A percentile compares a stretch with the other conserved stretches of the same genome.
Evolutionary conservation across 75 land plant species (phyloP).

Genomic region (Pinus tabuliformis): DNA sequence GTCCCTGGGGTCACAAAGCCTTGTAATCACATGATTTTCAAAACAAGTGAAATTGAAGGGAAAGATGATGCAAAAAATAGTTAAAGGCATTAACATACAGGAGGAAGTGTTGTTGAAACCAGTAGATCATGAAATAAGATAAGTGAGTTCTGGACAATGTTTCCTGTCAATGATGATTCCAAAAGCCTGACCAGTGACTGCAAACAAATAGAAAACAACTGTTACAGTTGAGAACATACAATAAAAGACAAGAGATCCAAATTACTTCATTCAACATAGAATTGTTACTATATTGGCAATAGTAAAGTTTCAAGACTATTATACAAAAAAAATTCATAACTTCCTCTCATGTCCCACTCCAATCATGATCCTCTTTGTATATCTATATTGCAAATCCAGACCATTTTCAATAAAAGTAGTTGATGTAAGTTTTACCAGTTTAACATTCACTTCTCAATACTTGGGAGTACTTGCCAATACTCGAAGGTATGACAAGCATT

Average conservation of each 20-base stretch:
- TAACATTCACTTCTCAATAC: background rate
- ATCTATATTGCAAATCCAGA: background rate
- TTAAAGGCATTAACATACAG: constrained; percentile 50
- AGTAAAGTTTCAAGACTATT: background rate
- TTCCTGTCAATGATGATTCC: constrained; percentile 72
- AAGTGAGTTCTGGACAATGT: constrained; percentile 47
- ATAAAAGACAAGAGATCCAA: background rate
- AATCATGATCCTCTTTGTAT: background rate
- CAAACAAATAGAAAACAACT: constrained; percentile 10
- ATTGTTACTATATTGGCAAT: background rate
- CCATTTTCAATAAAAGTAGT: too few relatives aligned
- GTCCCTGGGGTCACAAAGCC: background rate
- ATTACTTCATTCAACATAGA: background rate
- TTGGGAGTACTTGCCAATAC: too few relatives aligned
- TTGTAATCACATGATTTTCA: background rate
- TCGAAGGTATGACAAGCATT: too few relatives aligned
- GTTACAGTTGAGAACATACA: background rate
- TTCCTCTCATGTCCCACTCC: background rate
- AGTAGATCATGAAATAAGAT: constrained; percentile 81
- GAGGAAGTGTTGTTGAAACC: constrained; percentile 82
- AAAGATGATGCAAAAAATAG: background rate
- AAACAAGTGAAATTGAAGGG: background rate
- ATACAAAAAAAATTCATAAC: background rate
- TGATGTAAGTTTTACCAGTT: background rate
- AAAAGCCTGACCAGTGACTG: constrained; percentile 79